Conservation (phyloP, 225 moss, liverwort and hornwort genomes). For the Climacium dendroides region DNA sequence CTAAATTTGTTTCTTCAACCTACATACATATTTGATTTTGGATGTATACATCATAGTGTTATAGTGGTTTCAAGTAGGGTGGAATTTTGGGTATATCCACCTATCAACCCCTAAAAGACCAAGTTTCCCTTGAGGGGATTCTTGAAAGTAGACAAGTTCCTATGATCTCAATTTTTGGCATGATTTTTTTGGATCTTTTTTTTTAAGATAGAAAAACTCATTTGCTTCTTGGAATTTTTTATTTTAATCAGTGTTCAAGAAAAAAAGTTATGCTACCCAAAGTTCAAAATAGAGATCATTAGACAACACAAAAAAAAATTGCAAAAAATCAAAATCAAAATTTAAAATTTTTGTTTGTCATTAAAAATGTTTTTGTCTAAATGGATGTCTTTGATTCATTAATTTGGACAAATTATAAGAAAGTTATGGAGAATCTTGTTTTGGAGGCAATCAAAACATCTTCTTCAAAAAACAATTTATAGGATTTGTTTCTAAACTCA, state of each 20-base stretch:
- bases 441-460: no score
- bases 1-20: background rate
- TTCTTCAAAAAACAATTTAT: no score
- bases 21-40: background rate
- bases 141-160: rapidly evolving
- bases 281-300: background rate
- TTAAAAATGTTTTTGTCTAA: no score
- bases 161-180: background rate
- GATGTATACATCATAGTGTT: rapidly evolving
- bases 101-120: no score
- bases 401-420: background rate
- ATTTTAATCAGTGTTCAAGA: rapidly evolving
- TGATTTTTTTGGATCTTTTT: no score
- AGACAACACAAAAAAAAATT: rapidly evolving
- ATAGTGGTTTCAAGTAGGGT: no score
- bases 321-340: no score
- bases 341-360: no score
- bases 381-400: background rate
- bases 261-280: background rate
- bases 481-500: no score
- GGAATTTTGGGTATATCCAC: rapidly evolving
- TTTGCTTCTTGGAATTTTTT: no score
- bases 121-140: rapidly evolving
- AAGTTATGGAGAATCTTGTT: background rate
- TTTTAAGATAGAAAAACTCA: no score